Conservation (phyloP, 2,329 filamentous ascomycete species). For the Penicillium sp. region DNA sequence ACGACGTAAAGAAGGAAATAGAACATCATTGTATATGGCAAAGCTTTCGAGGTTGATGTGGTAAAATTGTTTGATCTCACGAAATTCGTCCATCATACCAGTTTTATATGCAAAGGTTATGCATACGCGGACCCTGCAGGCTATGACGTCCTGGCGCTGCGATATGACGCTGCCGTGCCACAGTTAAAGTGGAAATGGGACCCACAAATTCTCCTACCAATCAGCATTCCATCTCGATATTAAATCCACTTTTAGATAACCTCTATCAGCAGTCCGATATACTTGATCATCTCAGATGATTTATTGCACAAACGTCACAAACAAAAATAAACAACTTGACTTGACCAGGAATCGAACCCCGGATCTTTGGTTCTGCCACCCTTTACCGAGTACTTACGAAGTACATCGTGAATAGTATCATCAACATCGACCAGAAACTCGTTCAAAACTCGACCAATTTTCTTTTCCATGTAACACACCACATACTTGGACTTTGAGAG, state of each 20-base stretch:
- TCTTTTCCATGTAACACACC: not conserved
- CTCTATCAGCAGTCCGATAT: not conserved
- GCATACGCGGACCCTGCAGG: not conserved
- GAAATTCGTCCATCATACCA: not conserved
- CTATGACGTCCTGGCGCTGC: constrained; percentile 22
- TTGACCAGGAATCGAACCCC: not conserved
- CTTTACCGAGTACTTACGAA: not conserved
- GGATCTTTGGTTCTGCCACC: not conserved
- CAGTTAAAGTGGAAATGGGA: not conserved
- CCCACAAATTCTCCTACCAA: not conserved
- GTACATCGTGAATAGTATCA: not conserved
- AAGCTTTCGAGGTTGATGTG: not conserved
- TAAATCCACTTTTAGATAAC: not conserved
- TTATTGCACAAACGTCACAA: not conserved
- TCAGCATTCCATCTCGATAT: not conserved
- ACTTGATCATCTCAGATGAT: not conserved
- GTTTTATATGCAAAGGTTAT: not conserved
- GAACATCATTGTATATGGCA: constrained; percentile 8
- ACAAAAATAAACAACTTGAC: not conserved
- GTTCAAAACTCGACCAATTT: not conserved
- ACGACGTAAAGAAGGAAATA: constrained; percentile 17
- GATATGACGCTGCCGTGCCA: constrained; percentile 17
- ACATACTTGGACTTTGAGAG: accelerated
- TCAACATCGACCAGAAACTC: not conserved
- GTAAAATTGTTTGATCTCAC: too few species aligned